Base-by-base conservation (phyloP, 257 asterid species). In the Solanum gracilifrons region DNA sequence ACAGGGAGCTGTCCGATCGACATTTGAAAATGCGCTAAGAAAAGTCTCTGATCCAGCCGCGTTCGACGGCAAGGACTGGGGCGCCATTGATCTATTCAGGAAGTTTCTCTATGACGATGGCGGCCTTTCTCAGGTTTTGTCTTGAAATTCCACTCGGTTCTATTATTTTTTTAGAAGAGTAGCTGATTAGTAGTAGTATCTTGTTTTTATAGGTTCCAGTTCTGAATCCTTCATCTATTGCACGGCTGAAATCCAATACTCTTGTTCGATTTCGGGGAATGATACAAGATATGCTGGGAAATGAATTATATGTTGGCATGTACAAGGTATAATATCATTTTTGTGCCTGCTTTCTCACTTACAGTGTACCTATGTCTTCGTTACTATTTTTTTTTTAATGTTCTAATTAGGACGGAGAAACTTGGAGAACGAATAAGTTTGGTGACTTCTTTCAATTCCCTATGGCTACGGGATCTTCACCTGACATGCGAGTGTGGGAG, bases 231-330 rank as follows among this genome's bases (percentile, higher is more conserved):
- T 76, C 94, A 79, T 95, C 95, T 25, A 88, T 97, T 11, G 91
- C 87, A 86, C 87, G 93, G 90, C 80, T 94, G 66, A 92, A 91
- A 79, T 96, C 99, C 46, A 94, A 95, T 89, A 94, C 97, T 41
- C 94, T 97, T 82, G 99, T 95, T 87, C 95, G 96, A 23, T 95
- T 94, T 87, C 92, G 99, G 82, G 99, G 99, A 32, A 95, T 95
- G 99, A 90, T 97, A 73, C 99, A 95, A 88, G 99, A 97, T 88
- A 95, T 97, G 99, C 85, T 95, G 87, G 98, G 97, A 62, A 93
- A 91, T 91, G 98, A 95, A 87, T 94, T 93, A 43, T 97, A 95
- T 89, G 93, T 93, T 87, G 99, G 99, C 60, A 97, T 96, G 89
- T 91, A 92, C 84, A 95, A 97, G 98, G 99, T 97, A 69, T 33